phyloP scores from a whole-genome alignment of 1,284 basidiomycete genomes.

The Malassezia nana region DNA sequence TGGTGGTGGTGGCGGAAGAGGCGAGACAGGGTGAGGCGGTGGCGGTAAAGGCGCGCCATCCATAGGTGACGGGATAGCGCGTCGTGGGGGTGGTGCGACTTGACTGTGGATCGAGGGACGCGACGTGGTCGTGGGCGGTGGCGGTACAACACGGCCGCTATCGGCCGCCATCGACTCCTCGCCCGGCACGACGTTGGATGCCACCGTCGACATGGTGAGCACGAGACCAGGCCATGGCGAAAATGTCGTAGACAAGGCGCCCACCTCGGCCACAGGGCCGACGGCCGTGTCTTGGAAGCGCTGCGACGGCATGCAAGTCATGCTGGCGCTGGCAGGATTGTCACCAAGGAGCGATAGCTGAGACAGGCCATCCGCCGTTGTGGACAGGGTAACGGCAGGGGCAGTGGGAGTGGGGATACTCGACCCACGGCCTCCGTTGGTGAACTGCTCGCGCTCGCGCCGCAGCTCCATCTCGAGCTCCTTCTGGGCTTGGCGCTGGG shows the following conservation, averaged over 20 bases:
- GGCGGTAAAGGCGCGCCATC: not conserved
- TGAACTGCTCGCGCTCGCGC: conserved; percentile 7
- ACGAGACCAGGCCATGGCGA: conserved; percentile 18
- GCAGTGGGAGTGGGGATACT: too few species aligned
- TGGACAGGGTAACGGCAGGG: too few species aligned
- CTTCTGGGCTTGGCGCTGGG: not conserved
- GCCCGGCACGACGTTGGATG: not conserved
- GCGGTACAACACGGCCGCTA: not conserved
- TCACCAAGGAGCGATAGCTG: conserved; percentile 1
- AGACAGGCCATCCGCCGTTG: not conserved
- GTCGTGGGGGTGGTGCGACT: conserved; percentile 7
- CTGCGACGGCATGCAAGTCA: conserved; percentile 10
- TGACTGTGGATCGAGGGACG: not conserved
- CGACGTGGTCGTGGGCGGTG: not conserved
- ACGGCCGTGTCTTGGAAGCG: not conserved
- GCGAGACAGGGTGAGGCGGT: not conserved
- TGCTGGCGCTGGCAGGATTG: conserved; percentile 11
- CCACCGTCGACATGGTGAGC: conserved; percentile 12
- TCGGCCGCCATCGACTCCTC: not conserved
- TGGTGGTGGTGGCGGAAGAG: not conserved
- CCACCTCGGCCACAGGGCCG: not conserved
- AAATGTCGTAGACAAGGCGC: conserved; percentile 16
- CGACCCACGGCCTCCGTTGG: not conserved
- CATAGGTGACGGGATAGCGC: not conserved
- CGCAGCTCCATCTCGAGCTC: conserved; percentile 5